Conservation (phyloP, 305 asterid genomes). For the Rubia balearica region DNA sequence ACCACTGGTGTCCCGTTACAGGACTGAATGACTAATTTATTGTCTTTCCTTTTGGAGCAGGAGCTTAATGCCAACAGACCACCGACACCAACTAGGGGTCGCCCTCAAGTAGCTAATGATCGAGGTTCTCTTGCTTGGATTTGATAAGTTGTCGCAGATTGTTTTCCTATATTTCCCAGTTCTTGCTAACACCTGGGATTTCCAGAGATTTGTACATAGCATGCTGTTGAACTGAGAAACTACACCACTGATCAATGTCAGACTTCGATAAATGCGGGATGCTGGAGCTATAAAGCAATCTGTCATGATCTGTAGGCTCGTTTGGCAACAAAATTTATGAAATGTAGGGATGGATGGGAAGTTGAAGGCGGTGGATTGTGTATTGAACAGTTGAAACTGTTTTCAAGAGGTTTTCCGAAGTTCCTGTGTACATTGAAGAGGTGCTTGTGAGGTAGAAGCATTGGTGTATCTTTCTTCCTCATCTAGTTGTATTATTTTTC, state of each 20-base stretch:
- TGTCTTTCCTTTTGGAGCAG: constrained; percentile 28
- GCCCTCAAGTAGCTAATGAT: constrained; percentile 86
- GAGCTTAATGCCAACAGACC: constrained; percentile 99
- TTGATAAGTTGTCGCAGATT: constrained; percentile 45
- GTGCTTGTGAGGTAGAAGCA: constrained; percentile 22
- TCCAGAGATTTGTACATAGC: constrained; percentile 71
- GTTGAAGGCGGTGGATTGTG: constrained; percentile 17
- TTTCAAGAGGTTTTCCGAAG: constrained; percentile 12
- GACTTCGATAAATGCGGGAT: constrained; percentile 25
- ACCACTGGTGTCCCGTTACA: neutral
- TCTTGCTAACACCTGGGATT: constrained; percentile 60
- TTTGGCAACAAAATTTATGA: neutral
- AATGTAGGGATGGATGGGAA: constrained; percentile 7
- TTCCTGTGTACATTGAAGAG: constrained; percentile 26
- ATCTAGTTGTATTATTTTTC: constrained; percentile 26
- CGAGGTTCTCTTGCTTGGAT: constrained; percentile 98
- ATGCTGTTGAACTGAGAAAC: constrained; percentile 28
- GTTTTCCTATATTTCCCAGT: constrained; percentile 38
- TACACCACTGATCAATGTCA: constrained; percentile 17
- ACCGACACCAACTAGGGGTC: constrained; percentile 97
- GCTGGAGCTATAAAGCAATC: constrained; percentile 17
- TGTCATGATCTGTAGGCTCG: constrained; percentile 8
- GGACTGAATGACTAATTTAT: constrained; percentile 12
- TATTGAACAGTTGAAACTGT: constrained; percentile 6
- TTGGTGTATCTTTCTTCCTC: constrained; percentile 12